Evolutionary conservation across 495 filamentous ascomycete genomes (phyloP), one percentile per base, ranked within the genome.

Genomic region (Penicillium taxi): DNA sequence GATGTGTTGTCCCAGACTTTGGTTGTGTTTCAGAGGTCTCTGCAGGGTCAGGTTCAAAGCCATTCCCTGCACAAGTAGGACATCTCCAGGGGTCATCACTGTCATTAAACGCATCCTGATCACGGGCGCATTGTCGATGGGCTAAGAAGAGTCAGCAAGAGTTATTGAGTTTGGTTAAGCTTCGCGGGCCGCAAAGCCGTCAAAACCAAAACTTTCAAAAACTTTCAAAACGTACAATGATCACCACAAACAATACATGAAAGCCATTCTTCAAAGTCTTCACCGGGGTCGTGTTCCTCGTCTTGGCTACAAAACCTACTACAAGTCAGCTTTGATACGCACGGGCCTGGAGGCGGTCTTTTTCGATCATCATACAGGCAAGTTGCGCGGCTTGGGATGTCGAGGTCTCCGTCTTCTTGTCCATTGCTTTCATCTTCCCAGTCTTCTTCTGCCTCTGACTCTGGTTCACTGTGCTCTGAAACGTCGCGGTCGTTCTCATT

Each of bases 91-190:
- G 65, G 27, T 72, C 69, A 57, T 84, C 80, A 37, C 74, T 72
- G 40, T 78, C 66, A 32, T 71, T 70, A 48, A 93, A 67, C 26
- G 84, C 80, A 36, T 80, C 78, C 49, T 78, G 78, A 53, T 81
- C 77, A 45, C 86, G 80, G 41, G 89, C 91, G 63, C 90, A 96
- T 77, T 96, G 84, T 51, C 84, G 79, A 72, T 96, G 90, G 40
- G 90, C 90, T 69, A 39, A 44, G 39, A 42, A 44, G 48, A 49
- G 53, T 61, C 48, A 67, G 66, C 39, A 42, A 56, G 23, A 36
- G 47, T 52, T 53, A 44, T 37, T 37, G 55, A 53, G 7, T 36
- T 31, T 55, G 40, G 36, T 36, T 50, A 42, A 28, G 43, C 34
- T 40, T 53, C 41, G 44, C 32, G 37, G 56, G 14, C 48, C 48